These are phyloP conservation scores for Cryptococcus deneoformans DNA, from an alignment of 1,284 basidiomycete genomes.

Conservation along the genomic window DNA sequence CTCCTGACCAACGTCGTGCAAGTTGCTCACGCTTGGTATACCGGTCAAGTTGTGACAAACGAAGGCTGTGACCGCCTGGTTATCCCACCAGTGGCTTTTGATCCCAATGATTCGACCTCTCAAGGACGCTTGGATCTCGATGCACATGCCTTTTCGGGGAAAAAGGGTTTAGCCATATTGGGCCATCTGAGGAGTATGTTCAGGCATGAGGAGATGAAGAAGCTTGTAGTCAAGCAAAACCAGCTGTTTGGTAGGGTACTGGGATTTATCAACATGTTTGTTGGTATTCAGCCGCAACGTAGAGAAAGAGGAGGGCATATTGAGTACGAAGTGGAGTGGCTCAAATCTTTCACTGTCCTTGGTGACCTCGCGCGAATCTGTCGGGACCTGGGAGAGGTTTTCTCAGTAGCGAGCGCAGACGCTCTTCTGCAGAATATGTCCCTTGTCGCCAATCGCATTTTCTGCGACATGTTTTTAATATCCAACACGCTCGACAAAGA, in stretches of 20 bases:
- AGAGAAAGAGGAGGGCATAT: constrained; percentile 78
- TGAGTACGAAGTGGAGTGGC: constrained; percentile 95
- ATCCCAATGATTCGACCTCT: constrained; percentile 12
- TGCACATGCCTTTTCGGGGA: constrained; percentile 81
- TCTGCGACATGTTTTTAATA: constrained; percentile 55
- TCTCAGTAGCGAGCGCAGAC: constrained; percentile 55
- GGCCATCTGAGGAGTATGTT: constrained; percentile 65
- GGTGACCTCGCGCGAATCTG: constrained; percentile 81
- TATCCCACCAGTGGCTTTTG: constrained; percentile 13
- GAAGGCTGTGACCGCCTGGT: constrained; percentile 29
- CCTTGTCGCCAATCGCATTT: constrained; percentile 68
- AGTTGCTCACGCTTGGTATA: constrained; percentile 84
- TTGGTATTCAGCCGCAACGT: constrained; percentile 84
- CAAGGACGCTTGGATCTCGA: constrained; percentile 66
- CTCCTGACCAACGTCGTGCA: constrained; percentile 73
- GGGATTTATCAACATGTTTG: constrained; percentile 77
- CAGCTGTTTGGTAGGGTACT: constrained; percentile 59
- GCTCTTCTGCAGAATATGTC: constrained; percentile 68
- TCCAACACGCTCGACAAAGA: constrained; percentile 57
- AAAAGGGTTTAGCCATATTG: constrained; percentile 88
- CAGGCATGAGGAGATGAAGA: constrained; percentile 69
- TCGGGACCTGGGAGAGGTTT: constrained; percentile 82
- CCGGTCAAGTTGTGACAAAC: constrained; percentile 62
- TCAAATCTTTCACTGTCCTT: constrained; percentile 88
- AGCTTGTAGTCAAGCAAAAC: constrained; percentile 64